Evolutionary conservation across 441 rosid species (phyloP), one percentile per base, ranked within the genome.

Genomic region (Melastoma candidum): DNA sequence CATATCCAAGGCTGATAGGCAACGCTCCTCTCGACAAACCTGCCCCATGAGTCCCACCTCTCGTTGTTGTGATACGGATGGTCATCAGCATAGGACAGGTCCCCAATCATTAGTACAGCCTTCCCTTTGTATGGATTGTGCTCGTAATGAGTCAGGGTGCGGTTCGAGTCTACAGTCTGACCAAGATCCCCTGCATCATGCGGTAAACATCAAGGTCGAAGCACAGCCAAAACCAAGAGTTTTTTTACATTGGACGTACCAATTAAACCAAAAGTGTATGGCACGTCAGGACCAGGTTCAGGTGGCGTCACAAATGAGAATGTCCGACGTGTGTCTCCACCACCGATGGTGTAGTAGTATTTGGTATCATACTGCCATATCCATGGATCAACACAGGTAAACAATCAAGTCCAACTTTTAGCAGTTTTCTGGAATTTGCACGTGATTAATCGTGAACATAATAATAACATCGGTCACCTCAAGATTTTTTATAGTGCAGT

Each of bases 1-100:
- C 77, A 76, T 8, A 83, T 83, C 78, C 79, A 83, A 9, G 90
- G 77, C 59, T 83, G 88, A 63, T 72, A 81, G 0, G 90, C 90
- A 1, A 77, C 44, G 22, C 75, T 72, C 24, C 61, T 74, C 61
- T 83, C 95, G 0, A 68, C 61, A 13, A 79, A 83, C 4, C 90
- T 68, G 0, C 74, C 88, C 64, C 75, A 85, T 5, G 83, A 58
- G 59, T 85, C 90, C 95, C 88, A 77, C 36, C 75, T 77, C 13
- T 60, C 57, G 26, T 71, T 73, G 69, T 81, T 79, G 53, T 86
- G 88, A 10, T 50, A 53, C 0, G 71, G 78, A 39, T 73, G 67
- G 53, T 71, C 54, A 53, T 86, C 88, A 1, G 88, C 88, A 12
- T 81, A 83, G 0, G 95, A 79, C 39, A 86, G 79, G 56, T 86